Percentiles rank a stretch among this genome's conserved stretches.
Evolutionary conservation across 257 asterid species (phyloP).

Genomic region (Nemophila menziesii): DNA sequence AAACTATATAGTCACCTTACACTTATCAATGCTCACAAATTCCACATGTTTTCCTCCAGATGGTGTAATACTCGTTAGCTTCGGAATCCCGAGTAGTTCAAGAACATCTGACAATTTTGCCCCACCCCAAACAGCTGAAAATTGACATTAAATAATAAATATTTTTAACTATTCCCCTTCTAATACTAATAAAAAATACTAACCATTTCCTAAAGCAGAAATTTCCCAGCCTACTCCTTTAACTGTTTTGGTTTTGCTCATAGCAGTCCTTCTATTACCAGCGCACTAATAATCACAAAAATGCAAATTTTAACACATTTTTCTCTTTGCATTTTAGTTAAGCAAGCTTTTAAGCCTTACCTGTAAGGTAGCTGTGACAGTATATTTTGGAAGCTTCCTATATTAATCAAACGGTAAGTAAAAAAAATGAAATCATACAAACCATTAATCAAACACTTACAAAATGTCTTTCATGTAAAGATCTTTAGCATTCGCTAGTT

Average conservation of each 20-base stretch:
- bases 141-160: conserved; percentile 6
- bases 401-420: conserved; percentile 14
- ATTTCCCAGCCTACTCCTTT: conserved; percentile 97
- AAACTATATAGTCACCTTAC: conserved; percentile 52
- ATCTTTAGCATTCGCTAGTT: conserved; percentile 32
- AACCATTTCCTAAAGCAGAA: conserved; percentile 93
- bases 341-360: too few relatives aligned
- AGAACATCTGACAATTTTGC: conserved; percentile 92
- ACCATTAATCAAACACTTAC: conserved; percentile 47
- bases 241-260: conserved; percentile 73
- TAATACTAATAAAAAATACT: conserved; percentile 5
- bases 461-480: conserved; percentile 72
- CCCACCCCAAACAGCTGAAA: conserved; percentile 94
- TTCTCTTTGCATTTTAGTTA: background rate
- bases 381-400: conserved; percentile 78
- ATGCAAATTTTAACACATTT: background rate
- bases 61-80: conserved; percentile 40
- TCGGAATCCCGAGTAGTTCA: conserved; percentile 66
- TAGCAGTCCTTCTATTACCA: conserved; percentile 96
- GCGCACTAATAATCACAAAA: conserved; percentile 61
- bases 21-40: conserved; percentile 90
- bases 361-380: conserved; percentile 86
- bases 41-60: conserved; percentile 85
- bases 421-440: background rate
- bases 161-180: background rate